These are phyloP conservation scores for Amylocarpus encephaloides DNA, from an alignment of 2,329 filamentous ascomycete genomes.

Conservation along the genomic window DNA sequence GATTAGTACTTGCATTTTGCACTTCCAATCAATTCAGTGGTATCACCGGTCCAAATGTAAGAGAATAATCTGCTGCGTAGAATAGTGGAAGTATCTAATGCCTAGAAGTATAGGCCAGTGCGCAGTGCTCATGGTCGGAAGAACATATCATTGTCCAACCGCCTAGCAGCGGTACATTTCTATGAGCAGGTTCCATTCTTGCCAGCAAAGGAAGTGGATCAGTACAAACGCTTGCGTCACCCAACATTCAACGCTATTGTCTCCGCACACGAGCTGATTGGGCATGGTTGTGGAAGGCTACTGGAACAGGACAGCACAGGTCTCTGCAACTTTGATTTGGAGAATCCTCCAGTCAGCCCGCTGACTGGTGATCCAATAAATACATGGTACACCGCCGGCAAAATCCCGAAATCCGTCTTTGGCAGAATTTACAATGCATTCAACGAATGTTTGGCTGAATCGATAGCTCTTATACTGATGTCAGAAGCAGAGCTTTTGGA, in stretches of 20 bases:
- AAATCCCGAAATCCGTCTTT: slow-evolving; percentile 59
- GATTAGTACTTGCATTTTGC: slow-evolving; percentile 38
- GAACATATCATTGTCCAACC: too few relatives aligned
- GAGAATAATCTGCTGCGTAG: too few relatives aligned
- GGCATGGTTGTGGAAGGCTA: slow-evolving; percentile 58
- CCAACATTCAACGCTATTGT: too few relatives aligned
- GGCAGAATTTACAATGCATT: slow-evolving; percentile 52
- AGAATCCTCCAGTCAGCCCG: slow-evolving; percentile 50
- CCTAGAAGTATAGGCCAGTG: too few relatives aligned
- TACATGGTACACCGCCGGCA: slow-evolving; percentile 54
- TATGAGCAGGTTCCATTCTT: slow-evolving; percentile 36
- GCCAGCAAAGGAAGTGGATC: too few relatives aligned
- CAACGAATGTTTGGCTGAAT: slow-evolving; percentile 47
- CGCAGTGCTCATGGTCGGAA: too few relatives aligned
- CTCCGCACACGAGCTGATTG: slow-evolving; percentile 63
- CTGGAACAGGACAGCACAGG: slow-evolving; percentile 44
- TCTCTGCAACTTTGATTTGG: slow-evolving; percentile 54
- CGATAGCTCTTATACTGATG: slow-evolving; percentile 40
- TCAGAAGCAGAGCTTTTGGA: slow-evolving; percentile 38
- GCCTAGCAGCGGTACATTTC: too few relatives aligned
- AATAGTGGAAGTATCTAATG: too few relatives aligned
- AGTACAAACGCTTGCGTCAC: too few relatives aligned
- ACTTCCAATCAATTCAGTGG: slow-evolving; percentile 37
- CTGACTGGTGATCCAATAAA: slow-evolving; percentile 47
- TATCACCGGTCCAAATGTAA: too few relatives aligned